Evolutionary conservation across 129 eudicot species (phyloP).

Genomic region (Saussurea involucrata): DNA sequence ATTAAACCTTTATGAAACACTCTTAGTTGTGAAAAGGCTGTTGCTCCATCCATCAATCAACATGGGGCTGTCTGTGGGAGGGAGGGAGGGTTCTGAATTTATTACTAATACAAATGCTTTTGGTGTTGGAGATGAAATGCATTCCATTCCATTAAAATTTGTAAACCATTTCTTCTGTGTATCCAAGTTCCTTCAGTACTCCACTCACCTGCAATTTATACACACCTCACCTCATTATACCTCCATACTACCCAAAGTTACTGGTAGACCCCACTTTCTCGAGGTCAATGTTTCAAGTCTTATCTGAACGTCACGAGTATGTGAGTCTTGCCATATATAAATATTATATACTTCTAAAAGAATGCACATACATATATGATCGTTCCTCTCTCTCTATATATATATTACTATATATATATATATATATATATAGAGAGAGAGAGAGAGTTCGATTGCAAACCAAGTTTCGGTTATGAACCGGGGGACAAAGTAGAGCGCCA

Average conservation of each 20-base stretch:
- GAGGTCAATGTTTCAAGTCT: background rate
- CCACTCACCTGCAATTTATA: slow-evolving; percentile 58
- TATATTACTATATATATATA: too few species aligned
- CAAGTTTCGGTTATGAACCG: background rate
- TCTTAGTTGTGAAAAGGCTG: background rate
- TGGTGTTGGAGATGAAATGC: background rate
- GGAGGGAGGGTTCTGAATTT: background rate
- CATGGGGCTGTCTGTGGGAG: too few species aligned
- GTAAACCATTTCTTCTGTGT: slow-evolving; percentile 89
- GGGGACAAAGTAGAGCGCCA: background rate
- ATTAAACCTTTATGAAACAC: background rate
- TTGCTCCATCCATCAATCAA: background rate
- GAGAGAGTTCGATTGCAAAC: too few species aligned
- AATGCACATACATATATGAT: too few species aligned
- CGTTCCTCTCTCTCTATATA: too few species aligned
- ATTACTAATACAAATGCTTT: background rate
- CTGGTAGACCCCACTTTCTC: too few species aligned
- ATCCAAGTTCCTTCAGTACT: slow-evolving; percentile 90
- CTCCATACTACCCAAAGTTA: too few species aligned
- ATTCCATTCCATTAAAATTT: slow-evolving; percentile 47
- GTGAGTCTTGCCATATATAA: too few species aligned
- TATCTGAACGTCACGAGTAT: too few species aligned
- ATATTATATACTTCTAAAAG: too few species aligned
- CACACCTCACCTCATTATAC: too few species aligned
- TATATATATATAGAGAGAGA: too few species aligned